Base-by-base conservation (phyloP, 371 early-diverging fungal species). In the Mortierella sp. region DNA sequence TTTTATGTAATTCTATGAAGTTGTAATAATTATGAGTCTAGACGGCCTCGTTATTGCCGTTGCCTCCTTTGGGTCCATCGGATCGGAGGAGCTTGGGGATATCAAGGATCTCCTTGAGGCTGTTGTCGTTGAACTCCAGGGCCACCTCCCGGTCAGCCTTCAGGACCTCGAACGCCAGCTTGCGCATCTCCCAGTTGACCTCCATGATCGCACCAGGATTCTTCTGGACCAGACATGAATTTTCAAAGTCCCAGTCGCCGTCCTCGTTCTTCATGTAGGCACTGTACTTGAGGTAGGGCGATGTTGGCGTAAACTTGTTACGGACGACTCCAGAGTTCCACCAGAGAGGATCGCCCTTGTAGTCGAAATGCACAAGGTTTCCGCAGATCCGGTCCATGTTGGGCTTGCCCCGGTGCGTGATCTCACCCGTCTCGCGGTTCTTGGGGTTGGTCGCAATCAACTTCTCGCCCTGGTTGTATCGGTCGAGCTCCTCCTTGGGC, bases 251-350 rank as follows among this genome's bases (percentile, higher is more conserved):
- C 83, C 83, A 83, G 8, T 11, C 19, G 6, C 83, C 83, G 34
- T 83, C 83, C 73, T 83, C 83, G 37, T 83, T 73, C 66, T 68
- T 71, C 79, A 75, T 73, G 34, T 78, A 83, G 13, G 78, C 83
- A 0, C 68, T 72, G 58, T 83, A 83, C 50, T 74, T 74, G 45
- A 83, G 73, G 19, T 83, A 83, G 0, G 72, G 78, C 34, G 78
- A 77, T 2, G 37, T 29, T 4, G 10, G 2, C 48, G 70, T 67
- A 64, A 61, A 83, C 72, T 90, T 90, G 73, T 90, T 85, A 48
- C 88, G 75, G 26, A 87, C 67, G 13, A 90, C 61, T 16, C 89
- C 90, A n/a, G 87, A 86, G 77, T 90, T 90, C 89, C 88, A 90
- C 90, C 90, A 90, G 58, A 87, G 75, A 5, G 89, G 89, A 24